phyloP scores from a whole-genome alignment of 805 yeast species.

The Cyberlindnera lachancei region DNA sequence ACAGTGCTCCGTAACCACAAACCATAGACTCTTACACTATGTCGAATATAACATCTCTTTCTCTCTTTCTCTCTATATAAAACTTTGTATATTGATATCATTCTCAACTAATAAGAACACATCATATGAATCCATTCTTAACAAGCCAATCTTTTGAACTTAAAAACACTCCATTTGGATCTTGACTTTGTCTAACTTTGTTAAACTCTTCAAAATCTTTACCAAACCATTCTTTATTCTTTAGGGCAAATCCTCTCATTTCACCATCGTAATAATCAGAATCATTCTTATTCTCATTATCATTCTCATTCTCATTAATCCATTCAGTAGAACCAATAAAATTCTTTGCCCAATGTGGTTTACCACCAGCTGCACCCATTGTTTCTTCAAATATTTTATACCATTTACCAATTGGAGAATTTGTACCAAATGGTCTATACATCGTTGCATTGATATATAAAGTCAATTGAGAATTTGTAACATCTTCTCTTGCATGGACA shows the following conservation, averaged over 20 bases:
- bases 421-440: slow-evolving; percentile 84
- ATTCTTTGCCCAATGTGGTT: slow-evolving; percentile 98
- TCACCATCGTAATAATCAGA: slow-evolving; percentile 49
- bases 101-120: no score
- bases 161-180: slow-evolving; percentile 77
- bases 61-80: no score
- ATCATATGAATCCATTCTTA: slow-evolving; percentile 56
- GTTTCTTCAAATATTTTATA: slow-evolving; percentile 75
- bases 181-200: slow-evolving; percentile 55
- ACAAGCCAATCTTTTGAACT: slow-evolving; percentile 74
- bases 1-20: no score
- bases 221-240: slow-evolving; percentile 75
- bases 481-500: slow-evolving; percentile 36
- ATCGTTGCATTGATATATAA: slow-evolving; percentile 88
- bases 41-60: no score
- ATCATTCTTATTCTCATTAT: slow-evolving; percentile 20
- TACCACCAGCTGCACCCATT: slow-evolving; percentile 73
- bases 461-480: slow-evolving; percentile 69
- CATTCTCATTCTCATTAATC: no score
- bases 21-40: no score
- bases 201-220: slow-evolving; percentile 56
- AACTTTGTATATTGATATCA: no score
- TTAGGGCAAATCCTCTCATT: slow-evolving; percentile 72
- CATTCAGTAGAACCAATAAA: slow-evolving; percentile 54
- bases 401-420: slow-evolving; percentile 75